phyloP scores from a whole-genome alignment of 345 rosid species.

The Melastoma malabathricum region DNA sequence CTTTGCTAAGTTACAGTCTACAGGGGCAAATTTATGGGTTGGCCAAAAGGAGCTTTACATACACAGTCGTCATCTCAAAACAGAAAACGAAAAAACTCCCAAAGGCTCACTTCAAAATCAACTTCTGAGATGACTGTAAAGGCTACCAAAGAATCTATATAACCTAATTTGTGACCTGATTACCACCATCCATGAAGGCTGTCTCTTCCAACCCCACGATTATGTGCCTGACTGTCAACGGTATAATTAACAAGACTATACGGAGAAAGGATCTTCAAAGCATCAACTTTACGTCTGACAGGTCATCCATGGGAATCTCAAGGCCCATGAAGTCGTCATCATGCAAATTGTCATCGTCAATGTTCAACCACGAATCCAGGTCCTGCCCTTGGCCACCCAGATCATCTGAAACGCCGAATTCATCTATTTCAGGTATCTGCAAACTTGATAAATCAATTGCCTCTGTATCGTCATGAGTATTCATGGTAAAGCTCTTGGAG shows the following conservation, averaged over 20 bases:
- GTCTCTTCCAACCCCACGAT: conserved; percentile 33
- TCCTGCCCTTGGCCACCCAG: conserved; percentile 55
- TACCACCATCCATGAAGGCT: conserved; percentile 40
- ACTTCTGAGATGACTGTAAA: conserved; percentile 16
- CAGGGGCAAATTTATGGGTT: conserved; percentile 32
- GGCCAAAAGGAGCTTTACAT: conserved; percentile 50
- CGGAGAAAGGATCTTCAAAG: conserved; percentile 59
- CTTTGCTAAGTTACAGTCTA: conserved; percentile 38
- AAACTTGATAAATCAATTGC: conserved; percentile 57
- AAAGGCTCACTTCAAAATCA: conserved; percentile 38
- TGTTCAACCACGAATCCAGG: conserved; percentile 84
- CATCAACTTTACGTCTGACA: conserved; percentile 93
- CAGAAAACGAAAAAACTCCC: conserved; percentile 30
- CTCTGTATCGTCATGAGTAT: conserved; percentile 43
- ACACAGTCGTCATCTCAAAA: conserved; percentile 41
- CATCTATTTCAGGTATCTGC: conserved; percentile 57
- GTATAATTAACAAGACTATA: conserved; percentile 82
- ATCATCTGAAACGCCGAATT: conserved; percentile 42
- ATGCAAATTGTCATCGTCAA: conserved; percentile 84
- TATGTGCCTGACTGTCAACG: conserved; percentile 38
- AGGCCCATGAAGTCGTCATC: conserved; percentile 90
- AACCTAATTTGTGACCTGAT: conserved; percentile 37
- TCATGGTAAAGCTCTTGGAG: conserved; percentile 37
- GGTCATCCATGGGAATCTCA: conserved; percentile 98
- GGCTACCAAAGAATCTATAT: conserved; percentile 66